Base-by-base conservation (phyloP, 495 filamentous ascomycete species). In the Neurospora intermedia region DNA sequence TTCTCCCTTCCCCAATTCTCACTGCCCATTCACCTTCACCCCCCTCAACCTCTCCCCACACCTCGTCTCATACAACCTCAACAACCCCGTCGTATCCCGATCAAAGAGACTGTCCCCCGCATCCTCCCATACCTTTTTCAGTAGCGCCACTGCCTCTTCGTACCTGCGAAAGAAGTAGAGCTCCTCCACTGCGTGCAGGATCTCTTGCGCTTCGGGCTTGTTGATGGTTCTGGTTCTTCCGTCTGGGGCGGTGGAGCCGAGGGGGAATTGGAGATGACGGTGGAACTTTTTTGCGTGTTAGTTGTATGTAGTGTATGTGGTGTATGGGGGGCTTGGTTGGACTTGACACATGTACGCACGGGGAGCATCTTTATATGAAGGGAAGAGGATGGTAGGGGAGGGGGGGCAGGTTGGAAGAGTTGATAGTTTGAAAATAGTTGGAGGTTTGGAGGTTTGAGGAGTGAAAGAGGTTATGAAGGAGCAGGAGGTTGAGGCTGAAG, bases 151-250 rank as follows among this genome's bases (percentile, higher is more conserved):
- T 0, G 82, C 86, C 70, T 87, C 83, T 18, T 79, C 73, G 59
- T 84, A 89, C 15, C 84, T 78, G 2, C 81, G 76, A 46, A 84
- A 85, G 77, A 87, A 88, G 46, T 88, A 89, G 11, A 89, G 77
- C 74, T 89, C 87, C 74, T 89, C 87, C 3, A 85, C 86, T 0
- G 87, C 85, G 76, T 89, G 86, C 13, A 87, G 71, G 20, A 89
- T 75, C 7, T 81, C 80, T 72, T 88, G 85, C 2, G 80, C 80
- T 3, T 83, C 80, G 16, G 83, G 80, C 43, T 87, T 87, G 27
- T 77, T 70, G 4, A 82, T 69, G 3, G 18, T 73, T 4, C 72
- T 48, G 27, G 27, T 27, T 27, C 39, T 66, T 13, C 11, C 40
- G 9, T 73, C 27, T 45, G 73, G 9, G 9, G 35, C 10, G 39